phyloP scores from a whole-genome alignment of 2,329 filamentous ascomycete genomes.

The Xylaria sp. region DNA sequence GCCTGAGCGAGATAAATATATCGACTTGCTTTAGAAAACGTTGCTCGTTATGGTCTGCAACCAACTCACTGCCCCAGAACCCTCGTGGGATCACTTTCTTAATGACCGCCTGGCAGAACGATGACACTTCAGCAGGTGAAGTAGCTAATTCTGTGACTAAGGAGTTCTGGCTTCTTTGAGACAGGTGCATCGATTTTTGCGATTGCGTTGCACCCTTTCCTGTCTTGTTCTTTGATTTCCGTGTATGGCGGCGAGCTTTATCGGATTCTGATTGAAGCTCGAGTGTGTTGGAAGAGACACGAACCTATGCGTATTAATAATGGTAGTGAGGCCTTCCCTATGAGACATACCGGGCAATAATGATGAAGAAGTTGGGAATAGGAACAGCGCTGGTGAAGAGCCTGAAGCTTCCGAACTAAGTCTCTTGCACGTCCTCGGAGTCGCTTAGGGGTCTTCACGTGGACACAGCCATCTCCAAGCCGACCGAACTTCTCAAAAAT shows the following conservation, averaged over 20 bases:
- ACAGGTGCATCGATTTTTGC: constrained; percentile 37
- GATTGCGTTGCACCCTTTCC: constrained; percentile 38
- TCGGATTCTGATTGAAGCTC: constrained; percentile 25
- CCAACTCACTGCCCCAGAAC: constrained; percentile 75
- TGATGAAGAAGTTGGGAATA: constrained; percentile 82
- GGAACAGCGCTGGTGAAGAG: constrained; percentile 77
- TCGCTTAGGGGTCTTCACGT: constrained; percentile 67
- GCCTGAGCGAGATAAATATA: constrained; percentile 78
- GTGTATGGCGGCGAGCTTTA: constrained; percentile 25
- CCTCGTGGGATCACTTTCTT: constrained; percentile 76
- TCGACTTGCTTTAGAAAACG: constrained; percentile 76
- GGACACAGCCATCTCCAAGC: constrained; percentile 41
- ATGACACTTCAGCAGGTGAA: constrained; percentile 75
- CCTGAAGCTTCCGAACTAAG: constrained; percentile 75
- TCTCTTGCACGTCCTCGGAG: constrained; percentile 70
- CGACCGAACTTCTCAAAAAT: constrained; percentile 62
- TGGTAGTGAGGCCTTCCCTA: background rate
- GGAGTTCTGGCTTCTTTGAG: constrained; percentile 55
- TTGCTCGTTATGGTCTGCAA: constrained; percentile 68
- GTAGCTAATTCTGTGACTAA: constrained; percentile 76
- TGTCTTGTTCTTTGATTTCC: constrained; percentile 33
- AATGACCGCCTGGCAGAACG: constrained; percentile 85
- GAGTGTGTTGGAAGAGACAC: constrained; percentile 30
- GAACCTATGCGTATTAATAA: constrained; percentile 41
- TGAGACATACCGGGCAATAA: constrained; percentile 73